Conservation (phyloP, 805 yeast genomes). For the Yamadazyma philogaea region DNA sequence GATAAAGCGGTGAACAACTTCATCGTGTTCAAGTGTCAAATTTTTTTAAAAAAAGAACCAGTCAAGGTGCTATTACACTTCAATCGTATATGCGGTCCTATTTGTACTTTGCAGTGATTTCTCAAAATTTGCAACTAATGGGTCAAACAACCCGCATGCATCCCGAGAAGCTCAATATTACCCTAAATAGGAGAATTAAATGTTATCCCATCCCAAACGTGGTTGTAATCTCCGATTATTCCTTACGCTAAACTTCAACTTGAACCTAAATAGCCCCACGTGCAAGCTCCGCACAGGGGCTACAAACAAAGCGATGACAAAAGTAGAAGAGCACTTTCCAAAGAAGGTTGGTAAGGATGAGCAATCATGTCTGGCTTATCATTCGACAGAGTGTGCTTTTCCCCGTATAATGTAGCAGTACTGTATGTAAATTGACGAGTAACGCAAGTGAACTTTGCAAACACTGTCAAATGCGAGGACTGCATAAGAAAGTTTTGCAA, state of each 20-base stretch:
- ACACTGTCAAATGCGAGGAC: too few relatives aligned
- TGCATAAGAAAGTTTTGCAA: too few relatives aligned
- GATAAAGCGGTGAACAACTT: constrained; percentile 3
- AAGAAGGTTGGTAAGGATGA: too few relatives aligned
- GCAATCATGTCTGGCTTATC: too few relatives aligned
- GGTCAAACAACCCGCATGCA: not conserved
- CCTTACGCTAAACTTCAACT: not conserved
- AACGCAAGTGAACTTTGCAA: too few relatives aligned
- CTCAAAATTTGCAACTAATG: not conserved
- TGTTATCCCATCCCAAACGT: too few relatives aligned
- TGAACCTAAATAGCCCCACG: not conserved
- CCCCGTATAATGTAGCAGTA: too few relatives aligned
- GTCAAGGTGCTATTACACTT: too few relatives aligned
- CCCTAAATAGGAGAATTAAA: too few relatives aligned
- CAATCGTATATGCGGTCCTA: not conserved
- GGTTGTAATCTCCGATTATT: not conserved
- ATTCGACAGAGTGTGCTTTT: too few relatives aligned
- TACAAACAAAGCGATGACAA: not conserved
- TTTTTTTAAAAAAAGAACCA: not conserved
- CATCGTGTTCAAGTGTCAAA: not conserved
- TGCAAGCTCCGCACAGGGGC: not conserved
- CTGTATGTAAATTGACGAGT: too few relatives aligned
- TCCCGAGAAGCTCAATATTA: not conserved
- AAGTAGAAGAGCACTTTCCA: not conserved
- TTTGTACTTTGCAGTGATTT: not conserved